These are phyloP conservation scores for Suhomyces coccinellae DNA, from an alignment of 1,139 yeast species.

Conservation along the genomic window DNA sequence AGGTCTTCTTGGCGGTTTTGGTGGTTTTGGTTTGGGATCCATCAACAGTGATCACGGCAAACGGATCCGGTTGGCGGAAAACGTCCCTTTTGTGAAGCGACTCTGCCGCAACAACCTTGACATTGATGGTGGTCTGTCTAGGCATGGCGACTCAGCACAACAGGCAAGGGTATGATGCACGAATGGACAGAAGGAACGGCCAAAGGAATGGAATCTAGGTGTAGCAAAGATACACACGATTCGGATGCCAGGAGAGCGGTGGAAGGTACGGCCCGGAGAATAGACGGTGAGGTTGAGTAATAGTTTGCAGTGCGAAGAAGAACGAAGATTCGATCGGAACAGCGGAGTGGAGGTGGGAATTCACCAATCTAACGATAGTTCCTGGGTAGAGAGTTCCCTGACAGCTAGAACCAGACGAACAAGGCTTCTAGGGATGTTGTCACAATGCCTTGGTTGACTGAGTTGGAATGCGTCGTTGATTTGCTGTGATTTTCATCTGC, in stretches of 20 bases:
- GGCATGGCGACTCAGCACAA: constrained; percentile 13
- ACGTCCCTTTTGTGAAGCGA: constrained; percentile 94
- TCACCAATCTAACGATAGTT: not conserved
- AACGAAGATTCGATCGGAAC: not conserved
- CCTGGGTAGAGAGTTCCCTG: not conserved
- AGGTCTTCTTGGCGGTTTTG: constrained; percentile 87
- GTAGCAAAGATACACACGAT: not conserved
- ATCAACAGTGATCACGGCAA: constrained; percentile 94
- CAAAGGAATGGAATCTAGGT: not conserved
- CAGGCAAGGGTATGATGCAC: not conserved
- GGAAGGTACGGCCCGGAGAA: not conserved
- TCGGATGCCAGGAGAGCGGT: not conserved
- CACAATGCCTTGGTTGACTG: not conserved
- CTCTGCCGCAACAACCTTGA: constrained; percentile 92
- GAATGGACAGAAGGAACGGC: not conserved
- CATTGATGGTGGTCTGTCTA: constrained; percentile 48
- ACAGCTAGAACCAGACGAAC: constrained; percentile 1
- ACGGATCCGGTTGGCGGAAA: constrained; percentile 94
- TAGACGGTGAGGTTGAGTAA: not conserved
- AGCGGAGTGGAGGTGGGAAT: not conserved
- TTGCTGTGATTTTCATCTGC: constrained; percentile 10
- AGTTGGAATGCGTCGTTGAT: constrained; percentile 10
- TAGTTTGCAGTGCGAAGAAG: not conserved
- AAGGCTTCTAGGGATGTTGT: constrained; percentile 1
- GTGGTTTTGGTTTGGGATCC: constrained; percentile 97